Base-by-base conservation (phyloP, 148 eudicot genomes). In the Chenopodium album region DNA sequence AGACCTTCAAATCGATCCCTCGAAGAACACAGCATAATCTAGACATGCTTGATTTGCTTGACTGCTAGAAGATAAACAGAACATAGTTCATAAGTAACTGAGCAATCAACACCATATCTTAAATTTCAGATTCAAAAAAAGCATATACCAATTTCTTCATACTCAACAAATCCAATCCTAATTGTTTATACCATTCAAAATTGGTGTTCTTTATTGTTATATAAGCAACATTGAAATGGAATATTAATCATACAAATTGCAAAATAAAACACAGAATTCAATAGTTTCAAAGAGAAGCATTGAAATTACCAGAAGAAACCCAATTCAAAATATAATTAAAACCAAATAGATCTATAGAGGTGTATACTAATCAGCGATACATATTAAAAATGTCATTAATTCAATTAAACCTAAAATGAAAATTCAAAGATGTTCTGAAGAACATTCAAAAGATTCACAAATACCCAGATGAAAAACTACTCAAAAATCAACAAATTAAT, bases 1-100 rank as follows among this genome's bases (percentile, higher is more conserved):
- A 85, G 20, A 82, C 76, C 86, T 88, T 92, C 73, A 92, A 85
- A 82, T 92, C 95, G 63, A 92, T 79, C 79, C 93, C 92, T 23
- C 92, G 87, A 70, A 92, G 76, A 75, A 92, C 78, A 78, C 95
- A 92, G 71, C 89, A 85, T 52, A 92, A 41, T 83, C 95, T 87
- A 9, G 89, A 76, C 79, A 90, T 76, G 80, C 87, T 87, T 77
- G 84, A 72, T 81, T 81, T 82, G 76, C 80, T 85, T 0, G 93
- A 84, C 59, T 89, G 91, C 92, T 90, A 81, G 64, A 85, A 19
- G 23, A 86, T 66, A 83, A 76, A 29, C 31, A 83, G 81, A n/a
- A 20, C 29, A 23, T 31, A 13, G 71, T 44, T 20, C 29, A 71
- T 77, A 8, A 80, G 64, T 68, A 12, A 76, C 62, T 26, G 34